Evolutionary conservation across 257 asterid genomes (phyloP), one percentile per base, ranked within the genome.

Genomic region (Ophiorrhiza pumila): DNA sequence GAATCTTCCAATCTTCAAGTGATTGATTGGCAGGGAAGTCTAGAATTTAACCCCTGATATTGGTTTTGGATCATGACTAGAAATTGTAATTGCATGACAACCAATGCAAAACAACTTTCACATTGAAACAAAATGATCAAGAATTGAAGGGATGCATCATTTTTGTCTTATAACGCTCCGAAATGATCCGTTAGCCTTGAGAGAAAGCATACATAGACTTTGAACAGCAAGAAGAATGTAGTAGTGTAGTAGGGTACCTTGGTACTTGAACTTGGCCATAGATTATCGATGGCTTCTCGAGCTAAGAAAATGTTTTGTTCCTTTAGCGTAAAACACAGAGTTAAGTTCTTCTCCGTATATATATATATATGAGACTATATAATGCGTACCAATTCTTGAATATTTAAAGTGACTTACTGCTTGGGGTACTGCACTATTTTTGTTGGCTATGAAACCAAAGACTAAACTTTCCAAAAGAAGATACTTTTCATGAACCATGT

Each of bases 271-370:
- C 29, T 43, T 32, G 7, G 15, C 50, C 49, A 61, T 34, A 31
- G 32, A 46, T 22, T 42, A n/a, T n/a, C n/a, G 42, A 71, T 55
- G 63, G 25, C 41, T 73, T 73, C 77, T 73, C 64, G 77, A 62
- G 70, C 71, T 34, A 50, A 73, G 29, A 61, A 61, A 60, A 32
- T 60, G 31, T 11, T 45, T 58, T 58, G 56, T 18, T 57, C 58
- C n/a, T 3, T n/a, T 31, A 34, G 15, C 22, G 47, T 2, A 0
- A 49, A 29, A 34, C 67, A 32, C 11, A 8, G 45, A 58, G 41
- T 7, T 15, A 12, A 58, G 68, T n/a, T 13, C 27, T 31, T 43
- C 32, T 18, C 8, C 25, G n/a, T n/a, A n/a, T n/a, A n/a, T n/a
- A n/a, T n/a, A n/a, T n/a, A n/a, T n/a, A n/a, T n/a, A 46, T 20